phyloP scores from a whole-genome alignment of 495 filamentous ascomycete species.

The Apodospora peruviana region DNA sequence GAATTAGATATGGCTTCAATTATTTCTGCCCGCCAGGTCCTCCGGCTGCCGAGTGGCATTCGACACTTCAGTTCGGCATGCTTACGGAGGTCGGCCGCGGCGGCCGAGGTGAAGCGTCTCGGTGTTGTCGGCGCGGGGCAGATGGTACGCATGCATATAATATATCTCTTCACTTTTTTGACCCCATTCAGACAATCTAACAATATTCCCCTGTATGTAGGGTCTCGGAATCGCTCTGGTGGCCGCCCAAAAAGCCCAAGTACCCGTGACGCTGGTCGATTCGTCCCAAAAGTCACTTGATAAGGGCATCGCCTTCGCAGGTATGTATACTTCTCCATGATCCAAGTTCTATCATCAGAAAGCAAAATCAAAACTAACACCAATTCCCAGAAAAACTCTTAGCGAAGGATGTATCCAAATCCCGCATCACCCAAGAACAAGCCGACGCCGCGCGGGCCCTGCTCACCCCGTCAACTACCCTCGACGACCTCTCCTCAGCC shows the following conservation, averaged over 20 bases:
- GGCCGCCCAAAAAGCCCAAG: slow-evolving; percentile 74
- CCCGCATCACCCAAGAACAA: slow-evolving; percentile 70
- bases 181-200: background rate
- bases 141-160: slow-evolving; percentile 94
- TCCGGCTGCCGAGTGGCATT: slow-evolving; percentile 30
- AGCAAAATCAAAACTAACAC: background rate
- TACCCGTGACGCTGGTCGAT: slow-evolving; percentile 86
- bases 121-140: slow-evolving; percentile 95
- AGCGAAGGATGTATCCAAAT: slow-evolving; percentile 83
- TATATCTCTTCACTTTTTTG: slow-evolving; percentile 2
- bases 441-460: slow-evolving; percentile 64
- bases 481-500: slow-evolving; percentile 75
- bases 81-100: slow-evolving; percentile 39
- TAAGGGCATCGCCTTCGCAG: slow-evolving; percentile 86
- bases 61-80: slow-evolving; percentile 51
- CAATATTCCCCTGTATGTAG: no score
- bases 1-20: slow-evolving; percentile 27
- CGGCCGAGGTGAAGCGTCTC: slow-evolving; percentile 76
- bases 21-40: slow-evolving; percentile 25
- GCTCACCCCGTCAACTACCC: slow-evolving; percentile 61
- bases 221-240: slow-evolving; percentile 95
- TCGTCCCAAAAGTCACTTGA: slow-evolving; percentile 79
- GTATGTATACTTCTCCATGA: slow-evolving; percentile 36
- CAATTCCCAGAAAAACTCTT: slow-evolving; percentile 70
- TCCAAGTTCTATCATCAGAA: background rate